Percentiles rank a stretch among this genome's conserved stretches.
Conservation (phyloP, 345 rosid species). For the Citrus sinensis region DNA sequence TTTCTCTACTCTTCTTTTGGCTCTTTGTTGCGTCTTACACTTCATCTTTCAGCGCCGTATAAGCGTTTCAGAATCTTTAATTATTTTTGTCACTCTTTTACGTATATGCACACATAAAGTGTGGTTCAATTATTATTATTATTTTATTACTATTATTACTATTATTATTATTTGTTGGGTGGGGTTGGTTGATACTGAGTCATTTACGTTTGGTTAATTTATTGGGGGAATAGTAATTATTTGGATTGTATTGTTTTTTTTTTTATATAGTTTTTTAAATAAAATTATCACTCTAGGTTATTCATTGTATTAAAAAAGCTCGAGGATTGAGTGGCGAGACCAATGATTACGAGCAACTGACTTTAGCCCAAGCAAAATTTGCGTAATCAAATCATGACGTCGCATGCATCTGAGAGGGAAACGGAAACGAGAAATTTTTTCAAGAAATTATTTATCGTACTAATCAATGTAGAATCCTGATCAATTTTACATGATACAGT, state of each 20-base stretch:
- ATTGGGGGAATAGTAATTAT: background rate
- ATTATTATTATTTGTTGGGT: background rate
- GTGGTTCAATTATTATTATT: background rate
- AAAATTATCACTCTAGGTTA: background rate
- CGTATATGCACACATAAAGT: background rate
- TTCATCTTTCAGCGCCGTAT: background rate
- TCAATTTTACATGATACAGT: background rate
- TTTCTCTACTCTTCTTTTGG: conserved; percentile 10
- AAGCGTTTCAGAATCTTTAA: background rate
- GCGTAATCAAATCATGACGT: conserved; percentile 1
- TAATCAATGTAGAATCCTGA: background rate
- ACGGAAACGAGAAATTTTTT: background rate
- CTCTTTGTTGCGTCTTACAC: conserved; percentile 11
- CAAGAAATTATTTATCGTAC: background rate
- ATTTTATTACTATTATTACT: background rate
- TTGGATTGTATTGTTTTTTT: background rate
- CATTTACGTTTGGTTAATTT: background rate
- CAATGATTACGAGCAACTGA: background rate
- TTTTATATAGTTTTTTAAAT: background rate
- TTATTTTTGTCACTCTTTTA: background rate
- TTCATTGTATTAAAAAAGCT: too few species aligned
- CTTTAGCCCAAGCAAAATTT: background rate
- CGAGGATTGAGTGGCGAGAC: background rate
- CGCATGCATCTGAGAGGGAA: background rate
- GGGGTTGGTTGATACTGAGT: background rate